phyloP scores from a whole-genome alignment of 2,329 filamentous ascomycete species.

The Malbranchea zuffiana region DNA sequence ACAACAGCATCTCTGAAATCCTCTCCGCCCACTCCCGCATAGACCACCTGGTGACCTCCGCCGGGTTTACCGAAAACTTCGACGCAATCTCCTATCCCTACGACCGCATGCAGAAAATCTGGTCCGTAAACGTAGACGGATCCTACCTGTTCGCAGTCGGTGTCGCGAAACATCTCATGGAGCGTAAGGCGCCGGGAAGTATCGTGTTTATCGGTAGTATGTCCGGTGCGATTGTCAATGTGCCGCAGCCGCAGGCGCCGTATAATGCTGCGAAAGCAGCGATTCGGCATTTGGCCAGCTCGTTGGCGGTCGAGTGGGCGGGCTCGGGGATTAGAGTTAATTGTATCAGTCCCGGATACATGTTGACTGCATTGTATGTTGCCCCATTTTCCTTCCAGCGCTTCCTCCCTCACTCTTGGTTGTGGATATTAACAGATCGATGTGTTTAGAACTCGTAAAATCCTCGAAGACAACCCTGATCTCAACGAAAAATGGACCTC shows the following conservation, averaged over 20 bases:
- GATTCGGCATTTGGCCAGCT: conserved; percentile 75
- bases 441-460: conserved; percentile 66
- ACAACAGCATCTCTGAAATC: conserved; percentile 59
- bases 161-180: conserved; percentile 81
- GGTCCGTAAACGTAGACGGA: conserved; percentile 86
- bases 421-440: too few species aligned
- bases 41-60: conserved; percentile 88
- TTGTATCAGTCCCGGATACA: conserved; percentile 90
- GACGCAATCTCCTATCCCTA: conserved; percentile 83
- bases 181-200: conserved; percentile 64
- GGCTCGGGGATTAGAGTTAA: conserved; percentile 81
- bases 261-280: conserved; percentile 93
- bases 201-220: conserved; percentile 95
- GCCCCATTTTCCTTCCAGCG: conserved; percentile 16
- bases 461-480: conserved; percentile 84
- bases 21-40: conserved; percentile 65
- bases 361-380: conserved; percentile 81
- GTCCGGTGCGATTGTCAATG: conserved; percentile 87
- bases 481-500: conserved; percentile 84
- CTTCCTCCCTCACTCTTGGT: conserved; percentile 2
- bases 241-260: conserved; percentile 83
- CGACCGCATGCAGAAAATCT: conserved; percentile 84
- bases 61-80: conserved; percentile 93
- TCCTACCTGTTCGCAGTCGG: conserved; percentile 80
- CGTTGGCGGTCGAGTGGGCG: conserved; percentile 90